Evolutionary conservation across 176 grass and related monocot genomes (phyloP), one percentile per base, ranked within the genome.

Genomic region (Cenchrus americanus): DNA sequence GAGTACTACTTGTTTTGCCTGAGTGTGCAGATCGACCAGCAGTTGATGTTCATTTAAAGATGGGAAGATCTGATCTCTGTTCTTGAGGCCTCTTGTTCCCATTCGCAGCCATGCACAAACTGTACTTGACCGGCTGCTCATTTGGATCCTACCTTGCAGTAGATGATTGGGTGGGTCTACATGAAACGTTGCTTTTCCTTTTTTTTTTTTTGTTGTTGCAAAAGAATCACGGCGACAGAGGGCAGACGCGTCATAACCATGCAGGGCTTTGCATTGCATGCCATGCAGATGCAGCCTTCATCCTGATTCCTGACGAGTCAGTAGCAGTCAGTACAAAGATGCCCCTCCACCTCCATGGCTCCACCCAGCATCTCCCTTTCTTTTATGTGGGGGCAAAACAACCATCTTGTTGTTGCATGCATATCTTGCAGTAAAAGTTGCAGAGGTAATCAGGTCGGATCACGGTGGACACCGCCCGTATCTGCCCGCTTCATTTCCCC

Each of bases 31-130:
- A 61, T 3, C 48, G 50, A 58, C 5, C 64, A 71, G 14, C 0
- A 78, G 65, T 10, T 63, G 40, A 24, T 61, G 51, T 67, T 65
- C 74, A 89, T 89, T 75, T 14, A 89, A 89, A 84, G 75, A 67
- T 2, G 11, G 19, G 42, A 76, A n/a, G 82, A 84, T 0, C 7
- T 3, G 43, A 44, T 44, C 43, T 89, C 69, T 26, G 82, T 53
- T 43, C 17, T 75, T 34, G 82, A 76, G 81, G 77, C 87, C 52
- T 63, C 61, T 63, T 70, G 52, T 76, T 89, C 14, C 87, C 46
- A 18, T 47, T 15, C 46, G 4, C 1, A 62, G 87, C 77, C 87
- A 89, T 77, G 82, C 87, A 89, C 17, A 42, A 6, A 5, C 0
- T 81, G 87, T 55, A 76, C 82, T 55, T 52, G 3, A 9, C 5